Evolutionary conservation across 257 asterid genomes (phyloP).

Genomic region (Fraxinus anomala): DNA sequence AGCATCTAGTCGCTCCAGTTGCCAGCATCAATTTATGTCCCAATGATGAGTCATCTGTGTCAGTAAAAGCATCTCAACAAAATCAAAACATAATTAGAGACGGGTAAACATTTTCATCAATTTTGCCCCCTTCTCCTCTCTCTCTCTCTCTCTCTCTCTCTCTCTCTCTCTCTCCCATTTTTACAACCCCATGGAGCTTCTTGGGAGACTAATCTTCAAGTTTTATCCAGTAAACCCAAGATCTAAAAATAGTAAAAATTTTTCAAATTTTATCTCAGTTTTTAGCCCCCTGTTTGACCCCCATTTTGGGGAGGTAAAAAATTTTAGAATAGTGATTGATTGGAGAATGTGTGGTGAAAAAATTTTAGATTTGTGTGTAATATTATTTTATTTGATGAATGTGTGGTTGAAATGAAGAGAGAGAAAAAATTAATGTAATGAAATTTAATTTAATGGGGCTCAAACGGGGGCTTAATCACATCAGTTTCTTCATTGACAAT

Average conservation of each 20-base stretch:
- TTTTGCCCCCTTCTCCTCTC: background rate
- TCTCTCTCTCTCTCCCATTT: background rate
- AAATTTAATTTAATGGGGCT: no score
- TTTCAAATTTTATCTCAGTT: background rate
- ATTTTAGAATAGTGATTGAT: no score
- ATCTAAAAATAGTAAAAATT: background rate
- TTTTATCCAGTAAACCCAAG: background rate
- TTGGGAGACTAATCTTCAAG: background rate
- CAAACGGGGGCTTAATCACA: background rate
- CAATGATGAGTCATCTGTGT: background rate
- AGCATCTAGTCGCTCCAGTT: background rate
- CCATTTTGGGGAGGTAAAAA: no score
- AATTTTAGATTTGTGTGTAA: no score
- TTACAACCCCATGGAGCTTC: background rate
- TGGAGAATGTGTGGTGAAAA: no score
- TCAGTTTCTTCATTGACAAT: background rate
- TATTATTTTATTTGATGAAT: no score
- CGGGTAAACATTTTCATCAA: background rate
- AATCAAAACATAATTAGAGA: background rate
- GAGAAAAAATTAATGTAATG: no score
- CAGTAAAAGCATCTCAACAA: background rate
- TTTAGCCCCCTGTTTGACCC: background rate
- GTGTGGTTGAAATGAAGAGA: no score
- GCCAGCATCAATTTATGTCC: slow-evolving; percentile 1
- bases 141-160: no score